Evolutionary conservation across 805 yeast genomes (phyloP), one percentile per base, ranked within the genome.

Genomic region (Starmera pachycereana): DNA sequence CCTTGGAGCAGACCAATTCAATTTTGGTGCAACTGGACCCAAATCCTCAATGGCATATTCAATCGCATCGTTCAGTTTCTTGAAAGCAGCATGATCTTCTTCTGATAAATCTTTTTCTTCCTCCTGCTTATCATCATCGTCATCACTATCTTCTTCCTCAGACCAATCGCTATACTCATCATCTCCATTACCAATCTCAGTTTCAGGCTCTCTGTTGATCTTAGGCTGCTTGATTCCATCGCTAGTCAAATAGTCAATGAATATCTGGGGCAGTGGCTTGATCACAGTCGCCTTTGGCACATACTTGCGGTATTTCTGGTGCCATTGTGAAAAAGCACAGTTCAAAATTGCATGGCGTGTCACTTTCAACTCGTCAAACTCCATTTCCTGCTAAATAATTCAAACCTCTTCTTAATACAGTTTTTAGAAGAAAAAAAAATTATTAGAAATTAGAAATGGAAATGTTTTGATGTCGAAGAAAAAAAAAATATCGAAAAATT

Each of bases 1-100:
- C 54, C 79, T 81, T 1, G 99, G 98, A 2, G 96, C 83, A 1
- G 97, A 87, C 98, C 98, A 92, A 65, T 92, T 92, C 49, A 90
- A 64, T 54, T 92, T 92, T 1, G 97, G 97, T 1, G 86, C 71
- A 3, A 88, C 86, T 1, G 75, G 62, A 0, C 82, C 81, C 37
- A 71, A 63, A 34, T 68, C 64, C 3, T 47, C 44, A 12, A 92
- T 72, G 0, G 67, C 53, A 0, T 49, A 43, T 30, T 62, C 62
- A 13, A 90, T 66, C 34, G 65, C 50, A 0, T 62, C 49, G 52
- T 89, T 94, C 16, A 88, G 63, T 1, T 73, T 79, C 9, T 66
- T 65, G 49, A 88, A 87, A 22, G 62, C 61, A 3, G 44, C 48
- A 1, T 72, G 60, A 14, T 47, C 43, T 41, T 48, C 54, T 8